Evolutionary conservation across 1,284 basidiomycete species (phyloP), one percentile per base, ranked within the genome.

Genomic region (Malassezia restricta): DNA sequence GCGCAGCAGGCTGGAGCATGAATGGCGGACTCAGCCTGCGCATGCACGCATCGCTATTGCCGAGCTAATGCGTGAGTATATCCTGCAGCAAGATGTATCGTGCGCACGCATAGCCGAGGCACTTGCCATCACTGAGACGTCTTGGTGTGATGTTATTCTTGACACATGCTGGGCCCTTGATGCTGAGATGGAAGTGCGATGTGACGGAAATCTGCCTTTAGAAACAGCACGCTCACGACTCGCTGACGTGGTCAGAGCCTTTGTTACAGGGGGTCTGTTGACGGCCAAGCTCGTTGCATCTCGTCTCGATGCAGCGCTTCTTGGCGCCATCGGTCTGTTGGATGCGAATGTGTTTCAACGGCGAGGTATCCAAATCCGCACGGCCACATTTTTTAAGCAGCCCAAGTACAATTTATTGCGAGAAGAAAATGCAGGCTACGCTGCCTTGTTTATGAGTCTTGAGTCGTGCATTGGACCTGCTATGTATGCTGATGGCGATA

Each of bases 331-430:
- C 14, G 58, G 59, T 27, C 52, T 68, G 28, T 54, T 71, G 11
- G 65, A 72, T 37, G 57, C 64, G 20, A 49, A 38, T 17, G 51
- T 47, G 38, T 67, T 72, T 53, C 56, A 59, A 39, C 57, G 58
- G 27, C 67, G 65, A 15, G 57, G 56, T 8, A 59, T 69, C 15
- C 65, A 65, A 42, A 57, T 73, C 49, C 66, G 68, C 41, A 73
- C 70, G 14, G 57, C 64, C 4, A 54, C 46, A 11, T 57, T 62
- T 75, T 98, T 92, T 79, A 95, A 92, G 74, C 94, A 98, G 74
- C 90, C 90, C 76, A 96, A 95, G 75, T 95, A 90, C 78, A 99
- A 98, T 67, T 80, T 99, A 31, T 80, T 96, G 8, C 85, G 94
- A 38, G 94, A 99, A 76, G 88, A 94, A 63, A 91, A 88, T 0